Base-by-base conservation (phyloP, 441 rosid genomes). In the Capsella rubella region DNA sequence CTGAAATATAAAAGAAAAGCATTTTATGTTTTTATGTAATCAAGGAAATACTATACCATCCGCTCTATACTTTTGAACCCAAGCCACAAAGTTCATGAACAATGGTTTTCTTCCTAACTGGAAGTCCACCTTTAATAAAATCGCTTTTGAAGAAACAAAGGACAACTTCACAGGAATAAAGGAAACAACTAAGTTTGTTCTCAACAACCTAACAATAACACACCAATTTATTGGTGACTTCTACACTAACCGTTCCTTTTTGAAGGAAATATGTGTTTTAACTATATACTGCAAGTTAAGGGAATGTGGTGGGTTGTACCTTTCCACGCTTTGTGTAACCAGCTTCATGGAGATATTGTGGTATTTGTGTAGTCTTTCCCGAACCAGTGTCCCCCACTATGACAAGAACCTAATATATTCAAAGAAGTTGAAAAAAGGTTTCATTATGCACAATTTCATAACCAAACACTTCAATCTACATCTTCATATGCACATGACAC, bases 331-430 rank as follows among this genome's bases (percentile, higher is more conserved):
- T 91, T 15, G 98, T 95, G 83, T 93, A 95, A 75, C 98, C 98
- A 73, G 95, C 96, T 84, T 95, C 99, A 61, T 93, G 97, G 69
- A 93, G 96, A 83, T 93, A 95, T 68, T 95, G 99, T 31, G 99
- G 98, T 73, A 95, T 88, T 76, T 93, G 99, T 13, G 99, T 95
- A 47, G 99, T 95, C 87, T 95, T 95, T 68, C 99, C 99, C 28
- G 98, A 95, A 75, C 98, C 97, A 67, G 99, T 93, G 81, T 96
- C 99, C 78, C 99, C 99, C 25, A 96, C 98, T 63, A 96, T 96
- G 62, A 96, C 90, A 83, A 96, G 90, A 80, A 96, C 93, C 99
- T 94, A 62, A 57, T 75, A 18, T n/a, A 64, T 25, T 31, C 6
- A 75, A 15, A 63, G 49, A 64, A 14, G 10, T 39, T 56, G 8